A percentile compares a stretch with the other conserved stretches of the same genome.
Evolutionary conservation across 768 basidiomycete genomes (phyloP).

Genomic region (Pleurotus citrinopileatus): DNA sequence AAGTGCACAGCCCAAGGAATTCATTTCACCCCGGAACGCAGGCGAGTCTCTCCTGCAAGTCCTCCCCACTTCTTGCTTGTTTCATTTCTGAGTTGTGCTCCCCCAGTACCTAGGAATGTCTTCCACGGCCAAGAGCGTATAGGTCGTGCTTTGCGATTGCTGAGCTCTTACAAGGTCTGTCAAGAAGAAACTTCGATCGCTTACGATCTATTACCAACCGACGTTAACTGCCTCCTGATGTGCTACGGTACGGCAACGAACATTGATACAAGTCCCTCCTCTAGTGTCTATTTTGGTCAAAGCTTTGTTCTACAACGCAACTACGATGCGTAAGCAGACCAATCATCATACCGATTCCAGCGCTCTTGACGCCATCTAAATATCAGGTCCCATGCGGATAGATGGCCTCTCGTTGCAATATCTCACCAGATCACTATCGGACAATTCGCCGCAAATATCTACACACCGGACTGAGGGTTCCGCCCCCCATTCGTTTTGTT

Average conservation of each 20-base stretch:
- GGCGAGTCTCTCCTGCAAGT: background rate
- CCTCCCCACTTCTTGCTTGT: background rate
- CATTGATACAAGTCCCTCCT: background rate
- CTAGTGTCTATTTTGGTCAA: slow-evolving; percentile 1
- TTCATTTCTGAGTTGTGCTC: background rate
- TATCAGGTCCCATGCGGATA: background rate
- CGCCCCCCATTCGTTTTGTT: background rate
- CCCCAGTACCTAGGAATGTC: background rate
- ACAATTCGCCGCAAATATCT: slow-evolving; percentile 4
- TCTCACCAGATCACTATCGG: slow-evolving; percentile 8
- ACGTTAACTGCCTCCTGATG: background rate
- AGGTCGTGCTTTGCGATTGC: slow-evolving; percentile 4
- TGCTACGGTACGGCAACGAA: slow-evolving; percentile 4
- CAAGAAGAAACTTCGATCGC: slow-evolving; percentile 7
- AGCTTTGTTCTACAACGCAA: slow-evolving; percentile 1
- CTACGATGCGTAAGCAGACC: background rate
- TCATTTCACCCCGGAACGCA: background rate
- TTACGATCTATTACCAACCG: slow-evolving; percentile 3
- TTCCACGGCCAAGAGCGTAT: slow-evolving; percentile 4
- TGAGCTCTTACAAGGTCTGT: slow-evolving; percentile 5
- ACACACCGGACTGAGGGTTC: background rate
- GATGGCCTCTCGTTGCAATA: slow-evolving; percentile 6
- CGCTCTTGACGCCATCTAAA: background rate
- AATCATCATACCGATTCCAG: background rate
- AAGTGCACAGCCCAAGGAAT: background rate